Base-by-base conservation (phyloP, 1,284 basidiomycete genomes). In the Malassezia furfur region DNA sequence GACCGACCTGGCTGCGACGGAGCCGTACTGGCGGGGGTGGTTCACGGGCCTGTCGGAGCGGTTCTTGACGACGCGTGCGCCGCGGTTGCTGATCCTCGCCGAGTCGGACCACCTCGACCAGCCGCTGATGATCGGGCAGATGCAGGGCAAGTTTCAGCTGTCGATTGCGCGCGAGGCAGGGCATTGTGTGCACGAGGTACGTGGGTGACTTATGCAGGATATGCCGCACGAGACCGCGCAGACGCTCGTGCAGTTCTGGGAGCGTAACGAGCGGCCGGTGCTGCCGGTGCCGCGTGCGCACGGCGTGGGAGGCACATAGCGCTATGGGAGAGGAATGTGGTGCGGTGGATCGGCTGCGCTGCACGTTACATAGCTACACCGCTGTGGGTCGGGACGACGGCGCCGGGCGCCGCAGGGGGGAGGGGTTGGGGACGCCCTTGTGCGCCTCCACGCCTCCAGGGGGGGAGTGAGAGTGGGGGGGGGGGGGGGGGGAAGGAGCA, bases 51-150 rank as follows among this genome's bases (percentile, higher is more conserved):
- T 98, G 0, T 91, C 88, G 3, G 76, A 77, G 17, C 80, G 81
- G 22, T 98, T 98, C 76, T 79, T 96, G 3, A 74, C 79, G 0
- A 82, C 84, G 0, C 81, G 84, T 15, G 83, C 87, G 0, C 91
- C 91, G 0, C 83, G 91, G 14, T 76, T 98, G 28, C 81, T 98
- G 30, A 81, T 96, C 3, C 80, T 98, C 11, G 93, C 94, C 0
- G 91, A 91, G 0, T 85, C 91, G 9, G 93, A 98, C 67, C 79
- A 91, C 8, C 81, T 98, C 2, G 94, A 98, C 73, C 86, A 83
- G 63, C 85, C 88, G 62, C 80, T 98, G 38, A 96, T 94, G 86
- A 91, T 98, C 47, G 94, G 91, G 0, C 93, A 98, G 76, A 96
- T 98, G 93, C 77, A 77, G 59, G 70, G 91, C 54, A 96, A 96